Evolutionary conservation across 345 rosid species (phyloP).

Genomic region (Leavenworthia alabamica): DNA sequence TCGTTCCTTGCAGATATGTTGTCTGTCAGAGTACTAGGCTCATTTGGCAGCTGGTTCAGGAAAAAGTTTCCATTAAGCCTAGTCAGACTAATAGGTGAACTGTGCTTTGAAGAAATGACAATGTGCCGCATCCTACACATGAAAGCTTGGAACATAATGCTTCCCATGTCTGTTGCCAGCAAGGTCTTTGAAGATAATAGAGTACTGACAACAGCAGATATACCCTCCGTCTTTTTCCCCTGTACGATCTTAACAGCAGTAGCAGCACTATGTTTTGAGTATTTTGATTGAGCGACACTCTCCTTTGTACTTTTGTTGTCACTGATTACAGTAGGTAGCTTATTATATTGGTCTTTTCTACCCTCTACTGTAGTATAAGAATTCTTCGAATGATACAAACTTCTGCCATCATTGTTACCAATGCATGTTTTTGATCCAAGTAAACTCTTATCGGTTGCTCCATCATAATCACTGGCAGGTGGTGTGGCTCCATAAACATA

Average conservation of each 20-base stretch:
- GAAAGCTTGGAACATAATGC: constrained; percentile 79
- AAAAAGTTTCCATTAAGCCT: constrained; percentile 52
- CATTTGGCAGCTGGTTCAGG: constrained; percentile 67
- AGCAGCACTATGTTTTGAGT: constrained; percentile 48
- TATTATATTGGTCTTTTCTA: constrained; percentile 43
- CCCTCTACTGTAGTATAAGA: constrained; percentile 68
- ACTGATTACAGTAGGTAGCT: constrained; percentile 35
- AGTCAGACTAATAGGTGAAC: constrained; percentile 44
- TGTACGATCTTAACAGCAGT: constrained; percentile 45
- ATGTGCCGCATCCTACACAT: constrained; percentile 85
- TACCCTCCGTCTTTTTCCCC: constrained; percentile 46
- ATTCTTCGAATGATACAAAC: constrained; percentile 37
- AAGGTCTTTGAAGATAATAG: constrained; percentile 56
- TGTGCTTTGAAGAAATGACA: constrained; percentile 42
- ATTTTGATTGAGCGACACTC: constrained; percentile 42
- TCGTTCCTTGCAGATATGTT: constrained; percentile 67
- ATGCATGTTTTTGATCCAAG: constrained; percentile 41
- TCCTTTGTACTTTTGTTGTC: constrained; percentile 43
- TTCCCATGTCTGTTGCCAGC: constrained; percentile 82
- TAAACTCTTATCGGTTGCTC: constrained; percentile 55
- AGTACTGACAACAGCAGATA: constrained; percentile 45
- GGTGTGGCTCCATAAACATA: constrained; percentile 81
- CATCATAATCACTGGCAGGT: constrained; percentile 56
- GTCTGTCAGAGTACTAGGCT: constrained; percentile 68
- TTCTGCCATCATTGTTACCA: constrained; percentile 38